Evolutionary conservation across 2,329 filamentous ascomycete species (phyloP).

Genomic region (Pseudopithomyces chartarum): DNA sequence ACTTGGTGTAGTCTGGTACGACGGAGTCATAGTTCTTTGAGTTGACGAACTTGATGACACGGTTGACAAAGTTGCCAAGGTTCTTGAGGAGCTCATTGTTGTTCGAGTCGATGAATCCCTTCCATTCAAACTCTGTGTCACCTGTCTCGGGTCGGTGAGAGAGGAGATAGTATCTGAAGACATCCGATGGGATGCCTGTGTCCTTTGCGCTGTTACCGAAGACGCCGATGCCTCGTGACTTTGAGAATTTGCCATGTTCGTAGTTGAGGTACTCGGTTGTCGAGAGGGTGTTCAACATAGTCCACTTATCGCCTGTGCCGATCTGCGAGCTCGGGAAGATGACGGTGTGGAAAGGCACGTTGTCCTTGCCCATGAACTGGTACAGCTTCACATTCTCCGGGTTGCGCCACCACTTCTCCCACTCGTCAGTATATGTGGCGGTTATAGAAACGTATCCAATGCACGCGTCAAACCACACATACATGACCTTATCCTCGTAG

Average conservation of each 20-base stretch:
- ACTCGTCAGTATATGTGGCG: constrained; percentile 83
- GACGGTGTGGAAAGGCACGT: constrained; percentile 85
- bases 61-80: constrained; percentile 64
- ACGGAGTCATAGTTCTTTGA: constrained; percentile 71
- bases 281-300: constrained; percentile 83
- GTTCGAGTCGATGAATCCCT: constrained; percentile 79
- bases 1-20: constrained; percentile 69
- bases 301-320: constrained; percentile 85
- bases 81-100: constrained; percentile 87
- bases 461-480: constrained; percentile 92
- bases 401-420: constrained; percentile 95
- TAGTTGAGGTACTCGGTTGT: constrained; percentile 73
- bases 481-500: constrained; percentile 81
- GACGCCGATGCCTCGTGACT: constrained; percentile 85
- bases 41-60: constrained; percentile 71
- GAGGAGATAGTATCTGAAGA: constrained; percentile 93
- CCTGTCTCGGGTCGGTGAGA: constrained; percentile 83
- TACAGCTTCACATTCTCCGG: constrained; percentile 86
- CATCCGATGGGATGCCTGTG: constrained; percentile 80
- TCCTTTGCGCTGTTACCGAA: constrained; percentile 90
- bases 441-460: constrained; percentile 97
- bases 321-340: constrained; percentile 90
- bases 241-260: constrained; percentile 76
- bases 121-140: constrained; percentile 91
- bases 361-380: constrained; percentile 93